Percentiles rank a stretch among this genome's conserved stretches.
phyloP scores from a whole-genome alignment of 768 basidiomycete genomes.

The Hemileccinum rubropunctum region DNA sequence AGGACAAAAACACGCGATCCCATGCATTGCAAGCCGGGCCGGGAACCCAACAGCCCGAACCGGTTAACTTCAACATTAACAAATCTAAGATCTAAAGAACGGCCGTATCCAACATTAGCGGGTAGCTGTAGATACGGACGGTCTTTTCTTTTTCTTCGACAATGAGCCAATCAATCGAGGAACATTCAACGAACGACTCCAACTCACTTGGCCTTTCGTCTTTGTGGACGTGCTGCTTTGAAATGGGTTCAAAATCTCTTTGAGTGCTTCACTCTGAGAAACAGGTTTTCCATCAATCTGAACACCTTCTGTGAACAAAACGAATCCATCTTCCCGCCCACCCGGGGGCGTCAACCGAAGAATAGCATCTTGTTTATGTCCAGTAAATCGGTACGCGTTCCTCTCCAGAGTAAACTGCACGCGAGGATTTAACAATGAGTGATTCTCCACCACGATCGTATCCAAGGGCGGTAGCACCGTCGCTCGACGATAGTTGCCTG shows the following conservation, averaged over 20 bases:
- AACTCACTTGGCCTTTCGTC: constrained; percentile 18
- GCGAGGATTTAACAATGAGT: constrained; percentile 18
- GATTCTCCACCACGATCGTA: constrained; percentile 25
- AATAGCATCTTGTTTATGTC: constrained; percentile 17
- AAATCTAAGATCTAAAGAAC: neutral
- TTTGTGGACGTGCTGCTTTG: constrained; percentile 8
- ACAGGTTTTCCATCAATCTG: constrained; percentile 23
- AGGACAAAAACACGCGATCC: neutral
- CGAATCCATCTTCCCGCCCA: constrained; percentile 19
- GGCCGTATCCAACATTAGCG: constrained; percentile 5
- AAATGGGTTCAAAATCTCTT: constrained; percentile 21
- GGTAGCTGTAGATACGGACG: neutral
- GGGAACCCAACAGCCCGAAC: too few species aligned
- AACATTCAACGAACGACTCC: neutral
- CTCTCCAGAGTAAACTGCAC: constrained; percentile 25
- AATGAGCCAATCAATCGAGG: constrained; percentile 8
- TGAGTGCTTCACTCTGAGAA: constrained; percentile 19
- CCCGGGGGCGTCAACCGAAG: constrained; percentile 16
- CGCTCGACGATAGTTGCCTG: constrained; percentile 18
- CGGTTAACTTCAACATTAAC: too few species aligned
- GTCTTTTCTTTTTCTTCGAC: constrained; percentile 18
- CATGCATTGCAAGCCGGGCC: neutral
- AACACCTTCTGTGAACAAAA: constrained; percentile 23
- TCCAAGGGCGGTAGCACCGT: constrained; percentile 21
- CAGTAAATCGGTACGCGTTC: constrained; percentile 20